phyloP scores from a whole-genome alignment of 768 basidiomycete genomes.

The Suillus subaureus region DNA sequence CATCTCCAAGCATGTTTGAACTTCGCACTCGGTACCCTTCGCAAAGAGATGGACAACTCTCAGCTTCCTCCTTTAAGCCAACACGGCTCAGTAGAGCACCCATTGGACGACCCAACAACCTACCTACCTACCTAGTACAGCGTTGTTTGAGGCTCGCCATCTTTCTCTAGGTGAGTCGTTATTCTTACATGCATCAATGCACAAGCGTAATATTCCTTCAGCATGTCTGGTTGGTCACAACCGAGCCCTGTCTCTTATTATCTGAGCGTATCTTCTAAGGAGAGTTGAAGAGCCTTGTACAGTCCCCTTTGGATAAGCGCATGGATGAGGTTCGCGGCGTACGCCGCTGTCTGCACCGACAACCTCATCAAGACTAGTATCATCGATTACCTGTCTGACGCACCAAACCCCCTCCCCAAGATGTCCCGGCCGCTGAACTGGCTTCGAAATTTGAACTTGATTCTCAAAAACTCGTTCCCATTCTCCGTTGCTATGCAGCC shows the following conservation, averaged over 20 bases:
- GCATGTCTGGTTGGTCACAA: neutral
- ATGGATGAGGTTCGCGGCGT: constrained; percentile 10
- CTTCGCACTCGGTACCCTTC: neutral
- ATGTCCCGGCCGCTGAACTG: too few species aligned
- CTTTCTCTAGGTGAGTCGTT: neutral
- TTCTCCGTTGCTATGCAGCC: too few species aligned
- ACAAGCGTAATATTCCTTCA: neutral
- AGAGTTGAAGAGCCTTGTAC: neutral
- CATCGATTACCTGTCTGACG: too few species aligned
- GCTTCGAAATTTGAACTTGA: too few species aligned
- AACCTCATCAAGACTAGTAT: too few species aligned
- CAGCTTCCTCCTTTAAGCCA: neutral
- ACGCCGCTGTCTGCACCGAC: constrained; percentile 2
- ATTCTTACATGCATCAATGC: neutral
- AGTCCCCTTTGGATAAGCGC: constrained; percentile 1
- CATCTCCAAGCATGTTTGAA: neutral
- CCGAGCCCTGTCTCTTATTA: neutral
- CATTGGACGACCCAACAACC: constrained; percentile 4
- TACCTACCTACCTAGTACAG: neutral
- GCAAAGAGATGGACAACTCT: neutral
- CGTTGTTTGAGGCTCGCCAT: neutral
- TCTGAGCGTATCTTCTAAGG: neutral
- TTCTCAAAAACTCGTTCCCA: neutral
- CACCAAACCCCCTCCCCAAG: too few species aligned
- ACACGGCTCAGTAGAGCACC: neutral